phyloP scores from a whole-genome alignment of 169 alveolate genomes.

The Amoebophrya sp. region DNA sequence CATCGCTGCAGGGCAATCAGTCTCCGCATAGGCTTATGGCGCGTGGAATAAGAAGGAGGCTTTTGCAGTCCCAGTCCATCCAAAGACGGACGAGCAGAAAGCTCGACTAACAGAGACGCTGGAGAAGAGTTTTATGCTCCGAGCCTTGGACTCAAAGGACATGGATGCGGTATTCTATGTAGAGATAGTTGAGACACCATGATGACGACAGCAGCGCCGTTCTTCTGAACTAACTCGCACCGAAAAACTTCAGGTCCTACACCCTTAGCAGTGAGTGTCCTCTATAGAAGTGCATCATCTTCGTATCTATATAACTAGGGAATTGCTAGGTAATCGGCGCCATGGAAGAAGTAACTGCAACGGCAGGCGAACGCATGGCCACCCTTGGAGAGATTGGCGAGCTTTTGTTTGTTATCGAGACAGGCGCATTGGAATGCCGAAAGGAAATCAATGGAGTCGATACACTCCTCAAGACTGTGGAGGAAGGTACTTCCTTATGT shows the following conservation, averaged over 20 bases:
- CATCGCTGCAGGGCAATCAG: constrained; percentile 39
- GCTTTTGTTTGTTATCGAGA: constrained; percentile 55
- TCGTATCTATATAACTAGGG: no score
- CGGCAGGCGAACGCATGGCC: background rate
- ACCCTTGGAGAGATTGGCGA: background rate
- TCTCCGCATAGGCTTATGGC: constrained; percentile 88
- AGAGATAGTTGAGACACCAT: no score
- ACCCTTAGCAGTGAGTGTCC: no score
- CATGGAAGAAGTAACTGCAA: constrained; percentile 61
- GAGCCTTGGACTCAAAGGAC: constrained; percentile 65
- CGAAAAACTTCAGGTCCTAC: no score
- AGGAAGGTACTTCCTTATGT: background rate
- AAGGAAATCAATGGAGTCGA: constrained; percentile 60
- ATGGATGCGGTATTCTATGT: constrained; percentile 54
- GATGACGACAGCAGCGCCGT: no score
- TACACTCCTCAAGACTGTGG: constrained; percentile 52
- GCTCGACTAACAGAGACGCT: constrained; percentile 60
- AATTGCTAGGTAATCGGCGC: constrained; percentile 73
- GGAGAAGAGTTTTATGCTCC: constrained; percentile 64
- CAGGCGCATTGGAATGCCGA: constrained; percentile 71
- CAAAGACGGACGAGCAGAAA: constrained; percentile 67
- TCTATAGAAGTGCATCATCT: no score
- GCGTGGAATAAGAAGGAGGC: constrained; percentile 75
- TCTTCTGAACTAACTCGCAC: no score
- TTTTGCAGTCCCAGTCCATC: constrained; percentile 70